Percentiles rank a stretch among this genome's conserved stretches.
phyloP scores from a whole-genome alignment of 2,329 filamentous ascomycete species.

The Albifimbria verrucaria region DNA sequence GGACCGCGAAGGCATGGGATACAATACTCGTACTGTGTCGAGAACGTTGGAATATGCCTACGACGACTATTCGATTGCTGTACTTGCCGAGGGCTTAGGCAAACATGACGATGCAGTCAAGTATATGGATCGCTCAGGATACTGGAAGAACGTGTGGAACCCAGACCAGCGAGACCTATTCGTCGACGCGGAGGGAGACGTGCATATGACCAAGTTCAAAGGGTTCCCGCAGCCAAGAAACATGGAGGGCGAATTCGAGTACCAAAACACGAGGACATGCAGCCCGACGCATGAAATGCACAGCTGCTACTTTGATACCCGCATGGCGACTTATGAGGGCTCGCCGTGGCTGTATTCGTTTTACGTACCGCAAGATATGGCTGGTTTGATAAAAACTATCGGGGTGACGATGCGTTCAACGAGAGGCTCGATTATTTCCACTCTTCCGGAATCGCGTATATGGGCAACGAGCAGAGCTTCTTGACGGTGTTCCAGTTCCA shows the following conservation, averaged over 20 bases:
- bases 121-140: constrained; percentile 58
- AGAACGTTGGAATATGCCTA: constrained; percentile 78
- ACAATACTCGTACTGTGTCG: constrained; percentile 66
- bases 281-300: constrained; percentile 29
- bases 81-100: constrained; percentile 58
- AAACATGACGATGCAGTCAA: constrained; percentile 50
- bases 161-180: constrained; percentile 20
- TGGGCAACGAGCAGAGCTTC: constrained; percentile 61
- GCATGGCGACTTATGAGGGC: constrained; percentile 60
- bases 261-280: constrained; percentile 54
- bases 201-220: constrained; percentile 47
- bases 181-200: constrained; percentile 37
- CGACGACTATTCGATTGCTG: constrained; percentile 69
- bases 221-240: constrained; percentile 70
- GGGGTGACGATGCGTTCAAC: constrained; percentile 58
- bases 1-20: constrained; percentile 60
- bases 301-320: constrained; percentile 31
- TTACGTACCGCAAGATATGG: constrained; percentile 44
- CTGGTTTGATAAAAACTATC: constrained; percentile 46
- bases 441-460: constrained; percentile 58
- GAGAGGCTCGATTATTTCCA: constrained; percentile 63
- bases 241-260: constrained; percentile 62
- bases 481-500: constrained; percentile 56
- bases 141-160: constrained; percentile 69
- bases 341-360: constrained; percentile 73